Conservation (phyloP, 148 eudicot species). For the Rhododendron ferrugineum region DNA sequence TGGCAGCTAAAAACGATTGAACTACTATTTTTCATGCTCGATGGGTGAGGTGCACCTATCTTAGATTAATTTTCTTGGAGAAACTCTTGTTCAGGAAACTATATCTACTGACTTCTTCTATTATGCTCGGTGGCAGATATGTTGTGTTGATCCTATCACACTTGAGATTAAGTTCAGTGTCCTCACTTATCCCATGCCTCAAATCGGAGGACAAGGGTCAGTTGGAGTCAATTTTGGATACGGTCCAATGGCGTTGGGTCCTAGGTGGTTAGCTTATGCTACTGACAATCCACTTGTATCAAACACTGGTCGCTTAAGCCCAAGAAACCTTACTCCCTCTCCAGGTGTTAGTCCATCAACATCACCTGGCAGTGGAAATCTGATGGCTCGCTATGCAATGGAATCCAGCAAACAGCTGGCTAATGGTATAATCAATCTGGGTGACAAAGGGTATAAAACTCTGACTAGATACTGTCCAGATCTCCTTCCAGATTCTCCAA, state of each 20-base stretch:
- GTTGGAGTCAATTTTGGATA: constrained; percentile 32
- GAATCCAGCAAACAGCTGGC: constrained; percentile 49
- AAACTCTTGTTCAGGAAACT: not conserved
- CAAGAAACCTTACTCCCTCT: constrained; percentile 33
- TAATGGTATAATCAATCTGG: constrained; percentile 34
- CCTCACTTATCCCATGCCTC: constrained; percentile 38
- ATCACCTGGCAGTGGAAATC: constrained; percentile 26
- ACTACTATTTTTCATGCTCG: constrained; percentile 1
- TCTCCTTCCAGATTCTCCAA: constrained; percentile 25
- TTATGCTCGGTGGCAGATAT: constrained; percentile 25
- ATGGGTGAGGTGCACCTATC: not conserved
- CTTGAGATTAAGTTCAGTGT: constrained; percentile 35
- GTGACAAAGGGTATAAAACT: constrained; percentile 41
- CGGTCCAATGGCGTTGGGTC: constrained; percentile 47
- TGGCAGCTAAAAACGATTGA: not conserved
- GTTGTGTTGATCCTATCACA: constrained; percentile 39
- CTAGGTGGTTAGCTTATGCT: constrained; percentile 50
- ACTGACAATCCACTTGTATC: constrained; percentile 24
- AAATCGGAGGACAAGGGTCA: constrained; percentile 28
- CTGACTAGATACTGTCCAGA: constrained; percentile 33
- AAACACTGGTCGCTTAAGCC: constrained; percentile 30
- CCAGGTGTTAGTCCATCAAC: constrained; percentile 32
- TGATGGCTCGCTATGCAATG: constrained; percentile 40
- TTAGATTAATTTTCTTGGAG: not conserved
- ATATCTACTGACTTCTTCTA: not conserved